Evolutionary conservation across 192 early-diverging fungal species (phyloP).

Genomic region (Mortierella claussenii): DNA sequence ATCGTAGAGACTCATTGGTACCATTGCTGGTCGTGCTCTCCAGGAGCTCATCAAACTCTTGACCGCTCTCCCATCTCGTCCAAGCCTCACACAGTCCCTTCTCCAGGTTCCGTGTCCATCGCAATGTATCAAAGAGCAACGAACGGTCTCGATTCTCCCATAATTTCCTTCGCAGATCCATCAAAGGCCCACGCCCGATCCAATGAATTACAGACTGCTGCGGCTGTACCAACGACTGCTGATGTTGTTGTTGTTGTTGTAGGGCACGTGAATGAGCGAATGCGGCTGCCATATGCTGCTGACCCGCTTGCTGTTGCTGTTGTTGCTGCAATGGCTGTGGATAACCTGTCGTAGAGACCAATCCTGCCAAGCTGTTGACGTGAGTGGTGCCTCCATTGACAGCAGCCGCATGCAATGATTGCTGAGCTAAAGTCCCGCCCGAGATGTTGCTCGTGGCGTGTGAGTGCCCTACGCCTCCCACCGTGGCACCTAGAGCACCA

Average conservation of each 20-base stretch:
- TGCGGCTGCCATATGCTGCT: background rate
- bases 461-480: slow-evolving; percentile 1
- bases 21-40: slow-evolving; percentile 6
- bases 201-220: slow-evolving; percentile 51
- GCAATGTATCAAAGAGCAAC: slow-evolving; percentile 86
- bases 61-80: slow-evolving; percentile 74
- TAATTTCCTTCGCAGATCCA: slow-evolving; percentile 73
- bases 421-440: background rate
- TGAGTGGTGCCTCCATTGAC: background rate
- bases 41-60: slow-evolving; percentile 63
- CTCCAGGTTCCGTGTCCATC: slow-evolving; percentile 89
- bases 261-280: too few species aligned
- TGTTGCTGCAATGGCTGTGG: slow-evolving; percentile 17
- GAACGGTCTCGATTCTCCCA: slow-evolving; percentile 85
- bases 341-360: background rate
- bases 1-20: slow-evolving; percentile 4
- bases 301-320: background rate
- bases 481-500: background rate
- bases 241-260: slow-evolving; percentile 10
- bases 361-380: background rate
- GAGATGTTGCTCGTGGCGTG: slow-evolving; percentile 5
- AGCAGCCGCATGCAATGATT: background rate
- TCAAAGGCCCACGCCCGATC: slow-evolving; percentile 60
- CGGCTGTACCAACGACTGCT: slow-evolving; percentile 3
- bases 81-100: slow-evolving; percentile 75